These are phyloP conservation scores for Prunus padus DNA, from an alignment of 306 rosid genomes.

Conservation along the genomic window DNA sequence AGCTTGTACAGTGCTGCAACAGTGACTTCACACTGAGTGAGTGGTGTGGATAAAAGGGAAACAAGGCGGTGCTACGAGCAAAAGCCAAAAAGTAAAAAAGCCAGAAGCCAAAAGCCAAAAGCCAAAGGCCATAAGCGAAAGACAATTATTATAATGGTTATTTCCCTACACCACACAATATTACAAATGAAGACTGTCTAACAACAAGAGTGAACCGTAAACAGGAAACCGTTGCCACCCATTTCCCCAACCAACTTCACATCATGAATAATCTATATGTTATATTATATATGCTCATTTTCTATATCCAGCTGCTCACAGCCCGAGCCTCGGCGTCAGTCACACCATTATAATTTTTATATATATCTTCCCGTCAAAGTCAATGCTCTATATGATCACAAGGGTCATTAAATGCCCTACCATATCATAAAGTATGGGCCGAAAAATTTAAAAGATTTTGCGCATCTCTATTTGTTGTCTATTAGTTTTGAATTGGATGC, in stretches of 20 bases:
- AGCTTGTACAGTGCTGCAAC: not conserved
- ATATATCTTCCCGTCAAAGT: not conserved
- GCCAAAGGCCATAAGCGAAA: not conserved
- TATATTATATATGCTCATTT: not conserved
- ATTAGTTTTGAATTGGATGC: no score
- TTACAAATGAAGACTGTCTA: not conserved
- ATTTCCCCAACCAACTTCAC: constrained; percentile 8
- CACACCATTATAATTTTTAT: no score
- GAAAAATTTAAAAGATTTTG: no score
- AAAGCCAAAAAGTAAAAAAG: not conserved
- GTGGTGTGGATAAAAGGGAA: not conserved
- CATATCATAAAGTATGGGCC: no score
- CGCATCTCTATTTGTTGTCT: no score
- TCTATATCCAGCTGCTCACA: not conserved
- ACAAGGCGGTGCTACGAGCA: not conserved
- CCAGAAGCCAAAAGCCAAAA: not conserved
- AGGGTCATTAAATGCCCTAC: no score
- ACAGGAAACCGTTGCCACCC: constrained; percentile 9
- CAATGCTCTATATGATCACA: not conserved
- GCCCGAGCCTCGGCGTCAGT: no score
- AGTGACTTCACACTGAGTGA: constrained; percentile 8
- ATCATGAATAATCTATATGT: no score
- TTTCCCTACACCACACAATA: not conserved
- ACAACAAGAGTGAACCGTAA: not conserved
- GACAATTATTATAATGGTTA: not conserved